Evolutionary conservation across 306 rosid genomes (phyloP).

Genomic region (Aeschynomene evenia): DNA sequence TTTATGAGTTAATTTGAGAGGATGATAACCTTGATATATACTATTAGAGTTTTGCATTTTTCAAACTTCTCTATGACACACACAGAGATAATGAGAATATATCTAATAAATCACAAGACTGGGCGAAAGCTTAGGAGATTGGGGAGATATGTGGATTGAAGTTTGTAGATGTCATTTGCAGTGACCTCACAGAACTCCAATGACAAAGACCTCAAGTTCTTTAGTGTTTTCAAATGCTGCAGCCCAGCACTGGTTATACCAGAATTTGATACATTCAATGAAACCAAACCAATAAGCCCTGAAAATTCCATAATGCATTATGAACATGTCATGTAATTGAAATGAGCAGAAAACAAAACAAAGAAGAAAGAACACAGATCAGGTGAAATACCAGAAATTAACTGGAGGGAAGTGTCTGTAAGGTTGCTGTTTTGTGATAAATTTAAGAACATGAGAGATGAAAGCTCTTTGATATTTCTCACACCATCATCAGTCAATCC

Average conservation of each 20-base stretch:
- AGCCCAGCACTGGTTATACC: constrained; percentile 69
- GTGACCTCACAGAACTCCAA: constrained; percentile 87
- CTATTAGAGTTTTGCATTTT: constrained; percentile 15
- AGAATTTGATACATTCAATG: constrained; percentile 73
- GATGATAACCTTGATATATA: constrained; percentile 6
- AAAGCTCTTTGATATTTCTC: constrained; percentile 78
- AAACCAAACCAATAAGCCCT: constrained; percentile 77
- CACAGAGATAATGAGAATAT: not conserved
- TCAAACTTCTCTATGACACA: not conserved
- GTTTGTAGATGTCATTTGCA: constrained; percentile 67
- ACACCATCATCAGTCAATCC: constrained; percentile 91
- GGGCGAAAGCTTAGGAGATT: constrained; percentile 88
- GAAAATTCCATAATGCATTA: constrained; percentile 43
- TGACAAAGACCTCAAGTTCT: constrained; percentile 77
- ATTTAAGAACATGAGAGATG: constrained; percentile 75
- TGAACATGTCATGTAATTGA: not conserved
- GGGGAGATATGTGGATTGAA: constrained; percentile 68
- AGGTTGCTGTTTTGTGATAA: constrained; percentile 87
- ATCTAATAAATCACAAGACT: constrained; percentile 47
- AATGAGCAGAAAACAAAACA: not conserved
- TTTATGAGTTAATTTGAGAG: too few species aligned
- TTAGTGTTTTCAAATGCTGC: constrained; percentile 68
- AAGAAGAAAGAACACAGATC: not conserved
- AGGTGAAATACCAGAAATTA: constrained; percentile 63
- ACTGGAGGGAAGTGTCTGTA: constrained; percentile 77